phyloP scores from a whole-genome alignment of 352 stramenopile species.

The Peronospora destructor region DNA sequence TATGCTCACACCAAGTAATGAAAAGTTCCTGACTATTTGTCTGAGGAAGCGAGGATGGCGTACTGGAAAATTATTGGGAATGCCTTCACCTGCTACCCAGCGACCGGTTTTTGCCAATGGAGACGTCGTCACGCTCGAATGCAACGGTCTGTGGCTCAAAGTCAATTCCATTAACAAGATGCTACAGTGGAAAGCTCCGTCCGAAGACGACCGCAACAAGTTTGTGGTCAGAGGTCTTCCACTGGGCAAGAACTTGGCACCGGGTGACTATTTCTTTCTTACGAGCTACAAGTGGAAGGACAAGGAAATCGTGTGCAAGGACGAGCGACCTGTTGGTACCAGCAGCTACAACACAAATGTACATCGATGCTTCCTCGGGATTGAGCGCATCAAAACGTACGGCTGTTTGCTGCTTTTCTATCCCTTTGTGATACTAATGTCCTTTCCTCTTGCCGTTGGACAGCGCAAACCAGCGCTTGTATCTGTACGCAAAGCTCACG shows the following conservation, averaged over 20 bases:
- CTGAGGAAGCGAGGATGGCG: constrained; percentile 74
- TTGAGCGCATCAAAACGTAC: constrained; percentile 76
- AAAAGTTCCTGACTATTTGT: constrained; percentile 76
- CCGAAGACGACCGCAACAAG: constrained; percentile 80
- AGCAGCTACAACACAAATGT: constrained; percentile 83
- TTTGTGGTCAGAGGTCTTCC: constrained; percentile 80
- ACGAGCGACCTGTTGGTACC: constrained; percentile 66
- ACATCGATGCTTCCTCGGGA: constrained; percentile 74
- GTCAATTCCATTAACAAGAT: constrained; percentile 71
- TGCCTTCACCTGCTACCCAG: constrained; percentile 33
- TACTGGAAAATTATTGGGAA: constrained; percentile 27
- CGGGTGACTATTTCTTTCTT: constrained; percentile 84
- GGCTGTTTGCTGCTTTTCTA: constrained; percentile 7
- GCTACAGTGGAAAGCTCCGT: constrained; percentile 80
- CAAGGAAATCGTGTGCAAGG: constrained; percentile 77
- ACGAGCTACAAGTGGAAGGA: constrained; percentile 84
- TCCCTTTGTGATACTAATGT: constrained; percentile 1
- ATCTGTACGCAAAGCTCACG: constrained; percentile 78
- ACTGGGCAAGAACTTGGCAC: constrained; percentile 59
- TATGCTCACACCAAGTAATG: constrained; percentile 76
- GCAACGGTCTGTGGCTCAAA: constrained; percentile 80
- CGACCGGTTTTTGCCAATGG: constrained; percentile 75
- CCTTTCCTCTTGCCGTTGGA: background rate
- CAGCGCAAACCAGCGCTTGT: constrained; percentile 59
- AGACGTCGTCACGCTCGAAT: constrained; percentile 83